These are phyloP conservation scores for Posidonia oceanica DNA, from an alignment of 116 monocot genomes.

Conservation along the genomic window DNA sequence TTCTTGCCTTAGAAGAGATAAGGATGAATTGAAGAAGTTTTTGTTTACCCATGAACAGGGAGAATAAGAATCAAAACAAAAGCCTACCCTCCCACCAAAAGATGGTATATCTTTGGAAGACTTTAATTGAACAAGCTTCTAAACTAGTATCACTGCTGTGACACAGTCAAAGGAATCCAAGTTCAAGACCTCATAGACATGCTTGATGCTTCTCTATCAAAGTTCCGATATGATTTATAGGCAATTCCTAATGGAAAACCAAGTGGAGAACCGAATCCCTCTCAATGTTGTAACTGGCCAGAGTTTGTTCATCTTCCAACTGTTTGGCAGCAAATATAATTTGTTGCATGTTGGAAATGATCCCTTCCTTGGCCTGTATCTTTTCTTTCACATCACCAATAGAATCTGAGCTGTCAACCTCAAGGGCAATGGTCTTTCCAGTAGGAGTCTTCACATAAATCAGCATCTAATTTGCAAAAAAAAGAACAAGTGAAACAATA, in stretches of 20 bases:
- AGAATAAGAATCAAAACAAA: too few species aligned
- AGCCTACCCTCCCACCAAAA: too few species aligned
- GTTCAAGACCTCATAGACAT: too few species aligned
- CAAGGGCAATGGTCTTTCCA: slow-evolving; percentile 7
- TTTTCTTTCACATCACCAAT: background rate
- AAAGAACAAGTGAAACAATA: background rate
- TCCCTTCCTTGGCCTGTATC: slow-evolving; percentile 8
- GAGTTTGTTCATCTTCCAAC: background rate
- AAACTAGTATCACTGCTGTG: too few species aligned
- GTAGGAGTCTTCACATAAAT: slow-evolving; percentile 8
- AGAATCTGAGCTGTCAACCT: background rate
- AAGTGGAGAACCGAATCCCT: background rate
- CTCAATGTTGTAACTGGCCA: background rate
- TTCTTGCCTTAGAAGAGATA: too few species aligned
- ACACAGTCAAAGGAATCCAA: too few species aligned
- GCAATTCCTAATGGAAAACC: background rate
- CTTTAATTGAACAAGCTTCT: too few species aligned
- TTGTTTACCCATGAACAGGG: too few species aligned
- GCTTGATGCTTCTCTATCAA: background rate
- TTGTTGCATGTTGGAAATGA: slow-evolving; percentile 1
- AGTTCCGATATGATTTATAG: background rate
- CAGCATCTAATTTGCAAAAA: background rate
- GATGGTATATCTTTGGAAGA: too few species aligned
- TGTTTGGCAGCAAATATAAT: background rate
- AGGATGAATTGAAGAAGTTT: too few species aligned